phyloP scores from a whole-genome alignment of 331 rosid genomes.

The Acacia pycnantha region DNA sequence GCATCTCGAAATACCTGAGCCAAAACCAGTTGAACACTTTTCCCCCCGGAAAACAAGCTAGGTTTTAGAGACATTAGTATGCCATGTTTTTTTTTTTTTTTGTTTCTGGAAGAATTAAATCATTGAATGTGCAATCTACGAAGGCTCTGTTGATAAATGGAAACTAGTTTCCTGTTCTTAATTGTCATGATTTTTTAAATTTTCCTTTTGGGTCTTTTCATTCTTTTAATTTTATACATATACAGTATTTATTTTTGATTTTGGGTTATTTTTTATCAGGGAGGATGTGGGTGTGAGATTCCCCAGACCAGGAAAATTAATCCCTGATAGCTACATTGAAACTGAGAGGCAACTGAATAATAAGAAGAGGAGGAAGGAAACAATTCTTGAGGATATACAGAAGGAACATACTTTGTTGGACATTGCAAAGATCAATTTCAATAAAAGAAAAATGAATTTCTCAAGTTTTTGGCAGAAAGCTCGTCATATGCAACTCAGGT shows the following conservation, averaged over 20 bases:
- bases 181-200: not conserved
- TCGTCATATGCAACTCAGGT: constrained; percentile 74
- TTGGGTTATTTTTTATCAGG: constrained; percentile 43
- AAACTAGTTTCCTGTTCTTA: not conserved
- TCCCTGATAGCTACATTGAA: constrained; percentile 40
- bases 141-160: not conserved
- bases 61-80: constrained; percentile 19
- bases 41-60: not conserved
- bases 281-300: constrained; percentile 67
- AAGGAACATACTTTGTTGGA: constrained; percentile 63
- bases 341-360: constrained; percentile 58
- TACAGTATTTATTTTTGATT: not conserved
- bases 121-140: not conserved
- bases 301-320: constrained; percentile 43
- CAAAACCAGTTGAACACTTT: not conserved
- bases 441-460: constrained; percentile 63
- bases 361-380: constrained; percentile 54
- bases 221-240: not conserved
- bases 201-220: not conserved
- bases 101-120: constrained; percentile 20
- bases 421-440: constrained; percentile 49
- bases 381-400: constrained; percentile 57
- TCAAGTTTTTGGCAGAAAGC: constrained; percentile 62
- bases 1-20: not conserved
- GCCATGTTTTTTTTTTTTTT: not conserved